A percentile compares a stretch with the other conserved stretches of the same genome.
These are phyloP conservation scores for Hippophae tibetana DNA, from an alignment of 306 rosid genomes.

Conservation along the genomic window DNA sequence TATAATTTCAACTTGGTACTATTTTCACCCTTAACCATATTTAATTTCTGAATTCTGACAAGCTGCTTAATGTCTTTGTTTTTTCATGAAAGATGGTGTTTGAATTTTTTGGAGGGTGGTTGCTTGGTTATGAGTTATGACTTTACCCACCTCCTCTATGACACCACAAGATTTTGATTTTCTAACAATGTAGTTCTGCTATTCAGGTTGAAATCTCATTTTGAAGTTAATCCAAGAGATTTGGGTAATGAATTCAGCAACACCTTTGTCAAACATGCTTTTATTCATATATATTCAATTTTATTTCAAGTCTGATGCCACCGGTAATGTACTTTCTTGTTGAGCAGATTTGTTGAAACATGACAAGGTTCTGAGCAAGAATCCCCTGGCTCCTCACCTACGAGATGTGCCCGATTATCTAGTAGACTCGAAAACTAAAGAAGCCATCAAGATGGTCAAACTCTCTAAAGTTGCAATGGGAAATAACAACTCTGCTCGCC, in stretches of 20 bases:
- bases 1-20: neutral
- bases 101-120: neutral
- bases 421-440: slow-evolving; percentile 61
- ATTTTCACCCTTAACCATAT: neutral
- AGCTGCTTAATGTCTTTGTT: neutral
- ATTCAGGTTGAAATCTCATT: slow-evolving; percentile 66
- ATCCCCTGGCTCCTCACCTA: slow-evolving; percentile 70
- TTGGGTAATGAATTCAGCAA: slow-evolving; percentile 34
- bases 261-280: neutral
- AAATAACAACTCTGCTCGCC: slow-evolving; percentile 4
- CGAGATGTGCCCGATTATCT: slow-evolving; percentile 80
- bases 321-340: slow-evolving; percentile 15
- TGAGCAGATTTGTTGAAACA: slow-evolving; percentile 81
- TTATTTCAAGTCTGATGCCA: neutral
- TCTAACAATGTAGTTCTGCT: slow-evolving; percentile 17
- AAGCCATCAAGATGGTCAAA: slow-evolving; percentile 65
- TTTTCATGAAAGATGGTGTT: neutral
- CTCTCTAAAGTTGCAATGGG: slow-evolving; percentile 56
- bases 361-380: slow-evolving; percentile 88
- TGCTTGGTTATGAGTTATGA: neutral
- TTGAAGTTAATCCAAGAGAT: slow-evolving; percentile 65
- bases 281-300: neutral
- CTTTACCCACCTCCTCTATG: slow-evolving; percentile 9
- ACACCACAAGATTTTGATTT: neutral
- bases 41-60: neutral